Percentiles rank a stretch among this genome's conserved stretches.
These are phyloP conservation scores for Aspergillus sparsus DNA, from an alignment of 495 filamentous ascomycete species.

Conservation along the genomic window DNA sequence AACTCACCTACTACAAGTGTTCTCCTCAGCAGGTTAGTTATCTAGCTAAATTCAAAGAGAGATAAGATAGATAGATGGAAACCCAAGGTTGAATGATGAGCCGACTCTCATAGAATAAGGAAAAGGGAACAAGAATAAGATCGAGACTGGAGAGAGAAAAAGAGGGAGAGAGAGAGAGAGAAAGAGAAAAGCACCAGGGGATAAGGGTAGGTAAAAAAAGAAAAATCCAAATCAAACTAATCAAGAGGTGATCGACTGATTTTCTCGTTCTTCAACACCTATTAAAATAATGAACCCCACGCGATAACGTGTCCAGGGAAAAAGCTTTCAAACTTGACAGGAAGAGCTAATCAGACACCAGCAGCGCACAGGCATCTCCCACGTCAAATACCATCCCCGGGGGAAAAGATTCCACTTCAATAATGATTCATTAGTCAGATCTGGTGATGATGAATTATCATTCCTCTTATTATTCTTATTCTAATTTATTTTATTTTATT, in stretches of 20 bases:
- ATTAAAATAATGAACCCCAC: constrained; percentile 14
- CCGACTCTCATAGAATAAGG: background rate
- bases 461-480: too few species aligned
- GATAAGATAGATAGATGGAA: too few species aligned
- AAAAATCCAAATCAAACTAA: background rate
- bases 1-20: background rate
- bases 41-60: too few species aligned
- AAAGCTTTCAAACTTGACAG: constrained; percentile 3
- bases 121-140: background rate
- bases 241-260: constrained; percentile 11
- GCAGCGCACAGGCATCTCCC: constrained; percentile 3
- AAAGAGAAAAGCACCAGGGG: background rate
- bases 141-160: background rate
- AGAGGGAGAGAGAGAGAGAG: background rate
- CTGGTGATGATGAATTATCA: too few species aligned
- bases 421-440: too few species aligned
- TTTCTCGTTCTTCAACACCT: background rate
- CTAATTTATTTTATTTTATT: background rate
- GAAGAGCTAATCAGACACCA: constrained; percentile 4
- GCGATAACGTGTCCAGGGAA: constrained; percentile 15
- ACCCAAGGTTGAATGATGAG: too few species aligned
- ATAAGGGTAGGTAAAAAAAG: background rate
- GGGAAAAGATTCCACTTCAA: background rate
- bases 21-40: background rate
- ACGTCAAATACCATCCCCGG: background rate